Conservation (phyloP, 192 early-diverging fungal genomes). For the Coemansia sp. region DNA sequence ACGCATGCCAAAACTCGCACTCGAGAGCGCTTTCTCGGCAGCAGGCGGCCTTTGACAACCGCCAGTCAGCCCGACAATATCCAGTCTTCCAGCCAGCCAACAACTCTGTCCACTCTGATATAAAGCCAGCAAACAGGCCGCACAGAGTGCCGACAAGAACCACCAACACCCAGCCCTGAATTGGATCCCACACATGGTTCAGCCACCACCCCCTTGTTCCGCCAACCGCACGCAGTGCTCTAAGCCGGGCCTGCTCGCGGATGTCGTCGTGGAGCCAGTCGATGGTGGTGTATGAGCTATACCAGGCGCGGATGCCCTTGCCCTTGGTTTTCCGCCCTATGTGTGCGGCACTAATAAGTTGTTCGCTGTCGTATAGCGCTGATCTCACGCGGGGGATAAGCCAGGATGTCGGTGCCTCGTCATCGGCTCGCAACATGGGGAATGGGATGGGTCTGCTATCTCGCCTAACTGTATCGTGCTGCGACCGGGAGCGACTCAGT, state of each 20-base stretch:
- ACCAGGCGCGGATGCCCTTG: conserved; percentile 45
- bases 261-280: conserved; percentile 93
- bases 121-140: conserved; percentile 46
- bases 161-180: conserved; percentile 87
- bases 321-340: conserved; percentile 33
- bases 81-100: conserved; percentile 83
- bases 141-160: conserved; percentile 62
- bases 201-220: conserved; percentile 63
- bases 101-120: conserved; percentile 67
- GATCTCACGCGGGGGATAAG: conserved; percentile 48
- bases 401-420: conserved; percentile 49
- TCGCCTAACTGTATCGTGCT: conserved; percentile 6
- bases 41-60: conserved; percentile 75
- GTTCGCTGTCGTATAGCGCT: conserved; percentile 42
- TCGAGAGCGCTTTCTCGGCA: conserved; percentile 68
- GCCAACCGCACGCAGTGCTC: conserved; percentile 55
- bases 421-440: conserved; percentile 41
- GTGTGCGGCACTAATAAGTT: conserved; percentile 18
- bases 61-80: conserved; percentile 75
- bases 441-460: conserved; percentile 27
- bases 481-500: conserved; percentile 24
- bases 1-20: conserved; percentile 60
- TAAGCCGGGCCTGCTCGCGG: conserved; percentile 73
- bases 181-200: conserved; percentile 67
- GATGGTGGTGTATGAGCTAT: conserved; percentile 51